These are phyloP conservation scores for Naganishia kalamii DNA, from an alignment of 768 basidiomycete genomes.

Conservation along the genomic window DNA sequence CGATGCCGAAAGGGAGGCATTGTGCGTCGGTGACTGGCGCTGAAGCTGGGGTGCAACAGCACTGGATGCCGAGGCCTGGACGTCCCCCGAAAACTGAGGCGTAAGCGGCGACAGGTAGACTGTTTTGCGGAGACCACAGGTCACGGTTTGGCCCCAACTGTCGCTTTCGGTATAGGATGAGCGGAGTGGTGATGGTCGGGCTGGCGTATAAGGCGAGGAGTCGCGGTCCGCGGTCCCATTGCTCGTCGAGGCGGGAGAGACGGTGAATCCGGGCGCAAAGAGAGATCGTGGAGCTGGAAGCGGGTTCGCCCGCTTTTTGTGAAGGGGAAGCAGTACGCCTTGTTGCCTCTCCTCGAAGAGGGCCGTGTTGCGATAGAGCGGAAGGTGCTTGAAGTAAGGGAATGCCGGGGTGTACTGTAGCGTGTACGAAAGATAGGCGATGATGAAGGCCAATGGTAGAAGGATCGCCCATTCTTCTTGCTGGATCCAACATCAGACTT, in stretches of 20 bases:
- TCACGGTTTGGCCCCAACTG: no score
- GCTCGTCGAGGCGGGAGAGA: background rate
- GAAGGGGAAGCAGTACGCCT: background rate
- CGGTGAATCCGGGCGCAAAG: background rate
- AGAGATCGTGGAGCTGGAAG: background rate
- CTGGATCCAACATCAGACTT: background rate
- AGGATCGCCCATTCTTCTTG: conserved; percentile 5
- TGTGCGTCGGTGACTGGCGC: background rate
- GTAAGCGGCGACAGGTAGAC: background rate
- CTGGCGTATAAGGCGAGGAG: background rate
- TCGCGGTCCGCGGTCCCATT: background rate
- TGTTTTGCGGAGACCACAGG: background rate
- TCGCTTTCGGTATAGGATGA: background rate
- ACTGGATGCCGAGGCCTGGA: background rate
- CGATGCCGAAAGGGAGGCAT: background rate
- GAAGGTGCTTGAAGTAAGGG: background rate
- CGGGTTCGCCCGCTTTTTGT: background rate
- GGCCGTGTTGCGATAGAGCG: background rate
- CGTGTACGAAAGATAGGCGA: conserved; percentile 9
- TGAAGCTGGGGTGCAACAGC: background rate
- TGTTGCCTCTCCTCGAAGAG: background rate
- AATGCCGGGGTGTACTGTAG: background rate
- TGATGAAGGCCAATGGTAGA: background rate
- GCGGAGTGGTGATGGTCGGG: conserved; percentile 4
- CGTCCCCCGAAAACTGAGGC: no score